These are phyloP conservation scores for Rhododendron simsii DNA, from an alignment of 148 eudicot species.

Conservation along the genomic window DNA sequence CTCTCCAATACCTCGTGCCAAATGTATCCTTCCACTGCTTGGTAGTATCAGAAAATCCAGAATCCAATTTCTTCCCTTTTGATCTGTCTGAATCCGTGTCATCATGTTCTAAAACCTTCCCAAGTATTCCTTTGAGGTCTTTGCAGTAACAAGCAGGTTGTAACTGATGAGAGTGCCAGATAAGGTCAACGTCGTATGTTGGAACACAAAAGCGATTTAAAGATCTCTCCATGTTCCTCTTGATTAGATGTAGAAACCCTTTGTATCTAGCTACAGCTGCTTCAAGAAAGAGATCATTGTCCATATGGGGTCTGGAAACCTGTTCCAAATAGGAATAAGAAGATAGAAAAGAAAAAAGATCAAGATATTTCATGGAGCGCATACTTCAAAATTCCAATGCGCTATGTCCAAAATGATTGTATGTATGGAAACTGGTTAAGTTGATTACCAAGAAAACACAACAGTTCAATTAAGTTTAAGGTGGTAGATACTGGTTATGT, in stretches of 20 bases:
- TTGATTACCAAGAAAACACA: not conserved
- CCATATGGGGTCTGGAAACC: constrained; percentile 77
- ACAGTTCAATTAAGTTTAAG: not conserved
- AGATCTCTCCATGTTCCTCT: constrained; percentile 60
- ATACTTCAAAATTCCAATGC: not conserved
- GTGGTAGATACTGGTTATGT: not conserved
- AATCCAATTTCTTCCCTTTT: constrained; percentile 86
- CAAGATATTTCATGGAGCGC: not conserved
- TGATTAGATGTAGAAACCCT: constrained; percentile 85
- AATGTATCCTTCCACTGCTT: constrained; percentile 74
- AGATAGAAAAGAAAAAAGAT: not conserved
- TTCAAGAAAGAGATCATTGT: constrained; percentile 58
- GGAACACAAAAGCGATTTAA: constrained; percentile 75
- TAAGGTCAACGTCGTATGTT: constrained; percentile 90
- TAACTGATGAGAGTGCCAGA: constrained; percentile 97
- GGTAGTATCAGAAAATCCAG: constrained; percentile 81
- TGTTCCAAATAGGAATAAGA: constrained; percentile 16
- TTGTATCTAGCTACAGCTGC: constrained; percentile 91
- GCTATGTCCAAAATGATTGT: not conserved
- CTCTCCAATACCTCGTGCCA: constrained; percentile 85
- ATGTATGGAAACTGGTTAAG: not conserved
- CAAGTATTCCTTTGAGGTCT: constrained; percentile 54
- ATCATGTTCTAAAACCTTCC: constrained; percentile 88
- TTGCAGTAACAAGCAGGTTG: constrained; percentile 62
- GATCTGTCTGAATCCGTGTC: constrained; percentile 91